Evolutionary conservation across 805 yeast species (phyloP).

Genomic region (Hemisphaericaspora nanyangensis): DNA sequence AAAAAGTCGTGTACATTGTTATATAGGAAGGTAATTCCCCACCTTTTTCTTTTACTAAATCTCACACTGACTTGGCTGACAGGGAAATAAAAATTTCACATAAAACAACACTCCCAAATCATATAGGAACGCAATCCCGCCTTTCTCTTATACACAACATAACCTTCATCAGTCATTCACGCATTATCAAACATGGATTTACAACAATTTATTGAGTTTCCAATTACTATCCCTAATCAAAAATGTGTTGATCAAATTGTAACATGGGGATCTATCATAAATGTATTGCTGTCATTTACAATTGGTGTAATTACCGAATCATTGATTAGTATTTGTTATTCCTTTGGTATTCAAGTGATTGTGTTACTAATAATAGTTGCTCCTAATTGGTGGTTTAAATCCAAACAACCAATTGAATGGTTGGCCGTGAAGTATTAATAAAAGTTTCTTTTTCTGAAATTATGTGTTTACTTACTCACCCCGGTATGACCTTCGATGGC

Average conservation of each 20-base stretch:
- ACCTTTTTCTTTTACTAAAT: background rate
- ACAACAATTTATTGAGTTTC: slow-evolving; percentile 8
- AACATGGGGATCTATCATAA: slow-evolving; percentile 1
- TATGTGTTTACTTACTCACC: background rate
- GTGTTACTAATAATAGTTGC: slow-evolving; percentile 5
- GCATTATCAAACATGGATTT: slow-evolving; percentile 3
- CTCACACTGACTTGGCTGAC: too few species aligned
- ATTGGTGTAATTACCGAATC: slow-evolving; percentile 6
- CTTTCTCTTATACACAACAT: background rate
- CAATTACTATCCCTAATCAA: slow-evolving; percentile 13
- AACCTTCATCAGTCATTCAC: background rate
- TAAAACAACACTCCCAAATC: too few species aligned
- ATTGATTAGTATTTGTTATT: slow-evolving; percentile 1
- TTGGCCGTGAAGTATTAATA: slow-evolving; percentile 6
- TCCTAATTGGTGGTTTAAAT: slow-evolving; percentile 10
- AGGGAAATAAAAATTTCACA: too few species aligned
- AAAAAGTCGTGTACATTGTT: background rate
- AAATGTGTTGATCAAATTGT: slow-evolving; percentile 5
- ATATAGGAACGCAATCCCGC: background rate
- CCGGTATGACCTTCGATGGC: background rate
- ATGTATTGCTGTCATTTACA: slow-evolving; percentile 3
- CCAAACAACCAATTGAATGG: slow-evolving; percentile 8
- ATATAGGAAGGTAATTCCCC: background rate
- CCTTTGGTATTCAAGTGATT: slow-evolving; percentile 8
- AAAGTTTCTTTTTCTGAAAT: background rate